Evolutionary conservation across 2,329 filamentous ascomycete species (phyloP).

Genomic region (Clarireedia monteithiana): DNA sequence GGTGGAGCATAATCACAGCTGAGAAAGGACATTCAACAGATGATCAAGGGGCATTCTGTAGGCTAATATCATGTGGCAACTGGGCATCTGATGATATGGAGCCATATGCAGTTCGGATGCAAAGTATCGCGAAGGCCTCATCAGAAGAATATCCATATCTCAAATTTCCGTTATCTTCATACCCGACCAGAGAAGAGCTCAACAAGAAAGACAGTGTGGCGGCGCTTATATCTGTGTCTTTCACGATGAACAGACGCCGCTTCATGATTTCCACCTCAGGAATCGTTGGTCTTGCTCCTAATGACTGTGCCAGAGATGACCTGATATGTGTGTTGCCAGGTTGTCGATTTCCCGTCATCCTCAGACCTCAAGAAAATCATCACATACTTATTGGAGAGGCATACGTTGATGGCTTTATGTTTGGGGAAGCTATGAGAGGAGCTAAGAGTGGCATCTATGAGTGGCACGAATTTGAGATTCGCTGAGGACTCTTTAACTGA

Average conservation of each 20-base stretch:
- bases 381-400: slow-evolving; percentile 22
- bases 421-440: slow-evolving; percentile 20
- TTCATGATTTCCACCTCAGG: slow-evolving; percentile 13
- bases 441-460: slow-evolving; percentile 8
- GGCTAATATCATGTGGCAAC: slow-evolving; percentile 21
- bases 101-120: slow-evolving; percentile 14
- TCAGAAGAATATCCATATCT: background rate
- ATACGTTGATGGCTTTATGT: slow-evolving; percentile 24
- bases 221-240: slow-evolving; percentile 15
- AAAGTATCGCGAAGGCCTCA: slow-evolving; percentile 14
- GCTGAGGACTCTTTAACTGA: slow-evolving; percentile 9
- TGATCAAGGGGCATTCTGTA: slow-evolving; percentile 15
- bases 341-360: slow-evolving; percentile 23
- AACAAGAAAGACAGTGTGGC: slow-evolving; percentile 15
- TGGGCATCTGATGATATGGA: slow-evolving; percentile 15
- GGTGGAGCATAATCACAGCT: slow-evolving; percentile 21
- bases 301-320: slow-evolving; percentile 16
- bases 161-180: background rate
- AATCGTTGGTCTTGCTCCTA: slow-evolving; percentile 18
- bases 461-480: slow-evolving; percentile 17
- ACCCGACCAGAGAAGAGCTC: background rate
- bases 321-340: slow-evolving; percentile 21
- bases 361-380: slow-evolving; percentile 11
- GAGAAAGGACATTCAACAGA: slow-evolving; percentile 6
- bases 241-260: slow-evolving; percentile 20